Base-by-base conservation (phyloP, 2,329 filamentous ascomycete genomes). In the Diaporthe sp. region DNA sequence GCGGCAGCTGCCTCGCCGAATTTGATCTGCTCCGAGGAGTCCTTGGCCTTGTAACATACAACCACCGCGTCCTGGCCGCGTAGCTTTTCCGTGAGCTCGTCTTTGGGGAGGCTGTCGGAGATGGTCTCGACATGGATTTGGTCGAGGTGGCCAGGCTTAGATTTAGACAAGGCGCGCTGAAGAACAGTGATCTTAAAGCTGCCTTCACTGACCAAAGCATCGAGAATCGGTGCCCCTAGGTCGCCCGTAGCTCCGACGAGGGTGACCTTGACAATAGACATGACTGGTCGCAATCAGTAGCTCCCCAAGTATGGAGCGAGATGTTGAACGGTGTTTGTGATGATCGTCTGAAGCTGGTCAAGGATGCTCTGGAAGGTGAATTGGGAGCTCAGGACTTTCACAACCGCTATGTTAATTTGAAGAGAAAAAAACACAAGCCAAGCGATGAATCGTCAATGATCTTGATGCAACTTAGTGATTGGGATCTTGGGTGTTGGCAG, bases 231-330 rank as follows among this genome's bases (percentile, higher is more conserved):
- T 25, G 72, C 75, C 61, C 84, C 83, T 5, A 85, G 79, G 73
- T 81, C 82, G 73, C 83, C 84, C 58, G 79, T 84, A 47, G 82
- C 83, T 65, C 84, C 84, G 59, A 84, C 80, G 17, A 86, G 75
- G 27, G 82, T 78, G 47, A 86, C 81, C 1, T 79, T 84, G 70
- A 81, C 77, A 63, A 84, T 80, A 2, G 79, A 73, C 81, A 83
- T 83, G 58, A 47, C 25, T 44, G 13, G 6, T 19, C 32, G 22
- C 61, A 35, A 66, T 0, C 7, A 25, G 13, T n/a, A 10, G 22
- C 8, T 2, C 5, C 13, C 7, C n/a, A 15, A 6, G 8, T 17
- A 27, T 44, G 51, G 15, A n/a, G 7, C 25, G 13, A 30, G 25
- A 19, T 8, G n/a, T 15, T 32, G 17, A 30, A 42, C 13, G 55